Evolutionary conservation across 2,329 filamentous ascomycete species (phyloP).

Genomic region (Fusarium sp.): DNA sequence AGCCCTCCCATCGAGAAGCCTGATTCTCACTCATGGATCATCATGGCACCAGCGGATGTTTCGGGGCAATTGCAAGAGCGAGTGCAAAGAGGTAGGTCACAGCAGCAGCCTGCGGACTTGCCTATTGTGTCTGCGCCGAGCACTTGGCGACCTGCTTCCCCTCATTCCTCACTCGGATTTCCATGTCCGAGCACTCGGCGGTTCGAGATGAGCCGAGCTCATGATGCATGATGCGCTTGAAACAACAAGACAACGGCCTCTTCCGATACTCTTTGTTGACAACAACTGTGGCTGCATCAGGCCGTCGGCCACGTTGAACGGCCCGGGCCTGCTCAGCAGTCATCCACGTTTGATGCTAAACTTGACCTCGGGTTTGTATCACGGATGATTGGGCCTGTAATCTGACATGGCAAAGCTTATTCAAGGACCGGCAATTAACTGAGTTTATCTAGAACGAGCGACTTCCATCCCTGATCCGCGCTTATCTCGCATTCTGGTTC

Average conservation of each 20-base stretch:
- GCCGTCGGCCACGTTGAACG: too few species aligned
- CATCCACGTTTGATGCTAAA: too few species aligned
- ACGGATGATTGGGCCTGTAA: background rate
- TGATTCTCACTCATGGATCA: conserved; percentile 28
- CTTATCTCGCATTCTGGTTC: background rate
- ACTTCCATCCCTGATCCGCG: background rate
- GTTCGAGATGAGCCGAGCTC: conserved; percentile 31
- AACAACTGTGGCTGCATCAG: too few species aligned
- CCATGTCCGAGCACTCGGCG: conserved; percentile 31
- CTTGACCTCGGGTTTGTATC: too few species aligned
- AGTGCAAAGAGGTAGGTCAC: conserved; percentile 5
- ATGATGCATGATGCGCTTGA: conserved; percentile 32
- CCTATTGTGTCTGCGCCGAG: conserved; percentile 31
- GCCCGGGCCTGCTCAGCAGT: too few species aligned
- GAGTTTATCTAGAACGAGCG: conserved; percentile 3
- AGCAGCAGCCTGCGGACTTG: conserved; percentile 16
- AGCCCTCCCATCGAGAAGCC: background rate
- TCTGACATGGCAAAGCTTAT: background rate
- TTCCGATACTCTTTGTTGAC: too few species aligned
- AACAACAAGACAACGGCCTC: background rate
- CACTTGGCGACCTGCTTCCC: conserved; percentile 32
- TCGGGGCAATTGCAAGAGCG: conserved; percentile 29
- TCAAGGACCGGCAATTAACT: conserved; percentile 1
- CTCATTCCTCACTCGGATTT: conserved; percentile 24
- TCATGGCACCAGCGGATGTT: conserved; percentile 29